Evolutionary conservation across 495 filamentous ascomycete species (phyloP).

Genomic region (Aspergillus saccharolyticus): DNA sequence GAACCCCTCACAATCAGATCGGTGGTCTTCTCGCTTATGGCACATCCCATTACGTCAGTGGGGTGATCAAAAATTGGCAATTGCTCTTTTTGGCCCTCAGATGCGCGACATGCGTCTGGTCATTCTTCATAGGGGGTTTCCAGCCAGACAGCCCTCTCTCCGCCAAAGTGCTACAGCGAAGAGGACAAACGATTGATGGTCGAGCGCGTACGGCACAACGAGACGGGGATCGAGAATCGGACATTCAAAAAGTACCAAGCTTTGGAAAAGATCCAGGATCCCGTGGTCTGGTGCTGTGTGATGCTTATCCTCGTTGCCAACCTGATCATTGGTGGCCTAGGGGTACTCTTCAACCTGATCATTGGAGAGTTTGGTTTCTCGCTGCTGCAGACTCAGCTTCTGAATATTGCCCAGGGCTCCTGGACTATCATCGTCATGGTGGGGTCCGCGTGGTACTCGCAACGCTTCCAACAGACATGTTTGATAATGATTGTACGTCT

Average conservation of each 20-base stretch:
- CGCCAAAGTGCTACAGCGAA: slow-evolving; percentile 37
- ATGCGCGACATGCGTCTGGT: slow-evolving; percentile 29
- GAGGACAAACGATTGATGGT: slow-evolving; percentile 43
- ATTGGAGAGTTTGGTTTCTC: slow-evolving; percentile 30
- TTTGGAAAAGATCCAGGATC: slow-evolving; percentile 39
- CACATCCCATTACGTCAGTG: slow-evolving; percentile 23
- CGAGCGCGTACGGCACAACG: slow-evolving; percentile 49
- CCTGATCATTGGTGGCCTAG: slow-evolving; percentile 25
- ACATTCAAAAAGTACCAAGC: slow-evolving; percentile 49
- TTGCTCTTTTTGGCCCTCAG: slow-evolving; percentile 36
- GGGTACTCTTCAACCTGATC: slow-evolving; percentile 31
- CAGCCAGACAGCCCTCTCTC: slow-evolving; percentile 46
- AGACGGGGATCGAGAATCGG: slow-evolving; percentile 52
- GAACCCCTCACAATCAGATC: slow-evolving; percentile 12
- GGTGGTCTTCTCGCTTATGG: slow-evolving; percentile 46
- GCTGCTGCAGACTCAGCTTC: slow-evolving; percentile 25
- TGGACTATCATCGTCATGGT: slow-evolving; percentile 22
- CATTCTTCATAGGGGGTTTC: slow-evolving; percentile 31
- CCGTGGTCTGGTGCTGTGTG: slow-evolving; percentile 28
- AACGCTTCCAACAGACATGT: slow-evolving; percentile 15
- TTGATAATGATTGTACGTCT: slow-evolving; percentile 22
- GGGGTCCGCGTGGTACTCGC: slow-evolving; percentile 11
- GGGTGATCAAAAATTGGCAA: slow-evolving; percentile 31
- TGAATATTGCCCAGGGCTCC: slow-evolving; percentile 23
- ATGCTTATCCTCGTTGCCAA: slow-evolving; percentile 15